These are phyloP conservation scores for Cydonia oblonga DNA, from an alignment of 331 rosid genomes.

Conservation along the genomic window DNA sequence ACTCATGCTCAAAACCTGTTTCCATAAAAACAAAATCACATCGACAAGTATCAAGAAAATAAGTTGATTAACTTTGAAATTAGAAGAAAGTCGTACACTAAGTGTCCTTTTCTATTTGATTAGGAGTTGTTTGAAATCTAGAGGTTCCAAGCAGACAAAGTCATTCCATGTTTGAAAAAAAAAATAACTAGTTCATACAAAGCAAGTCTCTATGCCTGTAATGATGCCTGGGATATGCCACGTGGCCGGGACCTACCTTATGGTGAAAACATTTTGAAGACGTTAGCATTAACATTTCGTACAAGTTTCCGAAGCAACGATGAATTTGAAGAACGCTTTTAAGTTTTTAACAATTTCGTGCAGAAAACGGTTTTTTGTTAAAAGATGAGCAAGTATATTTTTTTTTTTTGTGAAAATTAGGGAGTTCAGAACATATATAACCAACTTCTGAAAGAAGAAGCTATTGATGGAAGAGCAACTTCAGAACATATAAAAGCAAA, in stretches of 20 bases:
- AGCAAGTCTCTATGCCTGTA: constrained; percentile 6
- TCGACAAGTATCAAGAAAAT: neutral
- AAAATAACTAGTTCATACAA: constrained; percentile 15
- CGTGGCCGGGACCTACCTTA: constrained; percentile 18
- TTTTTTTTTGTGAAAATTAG: no score
- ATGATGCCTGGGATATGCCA: constrained; percentile 13
- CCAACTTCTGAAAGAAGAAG: no score
- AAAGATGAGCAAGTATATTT: neutral
- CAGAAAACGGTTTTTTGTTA: neutral
- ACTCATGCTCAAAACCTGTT: constrained; percentile 95
- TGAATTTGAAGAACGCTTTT: neutral
- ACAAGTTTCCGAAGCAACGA: constrained; percentile 11
- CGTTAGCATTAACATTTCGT: constrained; percentile 3
- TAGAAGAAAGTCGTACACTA: neutral
- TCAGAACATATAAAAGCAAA: no score
- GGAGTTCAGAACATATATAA: no score
- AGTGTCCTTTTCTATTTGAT: neutral
- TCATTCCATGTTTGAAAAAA: constrained; percentile 17
- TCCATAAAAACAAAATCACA: constrained; percentile 5
- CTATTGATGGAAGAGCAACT: no score
- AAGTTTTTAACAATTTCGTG: neutral
- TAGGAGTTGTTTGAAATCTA: constrained; percentile 8
- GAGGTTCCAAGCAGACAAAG: constrained; percentile 7
- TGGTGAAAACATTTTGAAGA: neutral
- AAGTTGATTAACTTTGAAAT: neutral